phyloP scores from a whole-genome alignment of 495 filamentous ascomycete genomes.

The Daldinia decipiens region DNA sequence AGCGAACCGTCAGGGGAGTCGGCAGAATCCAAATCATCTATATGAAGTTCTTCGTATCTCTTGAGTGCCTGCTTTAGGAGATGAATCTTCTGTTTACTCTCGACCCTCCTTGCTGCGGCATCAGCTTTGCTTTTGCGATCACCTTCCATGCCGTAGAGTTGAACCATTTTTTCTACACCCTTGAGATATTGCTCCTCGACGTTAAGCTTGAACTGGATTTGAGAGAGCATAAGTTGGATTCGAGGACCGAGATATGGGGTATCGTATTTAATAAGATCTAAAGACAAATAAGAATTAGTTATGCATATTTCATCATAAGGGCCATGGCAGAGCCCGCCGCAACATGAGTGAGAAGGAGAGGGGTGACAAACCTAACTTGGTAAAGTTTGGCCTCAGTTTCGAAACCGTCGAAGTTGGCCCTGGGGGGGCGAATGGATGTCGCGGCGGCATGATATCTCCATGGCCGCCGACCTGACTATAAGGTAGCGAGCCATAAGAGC shows the following conservation, averaged over 20 bases:
- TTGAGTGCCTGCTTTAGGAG: constrained; percentile 94
- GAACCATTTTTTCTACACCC: constrained; percentile 99
- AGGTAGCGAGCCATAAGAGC: constrained; percentile 56
- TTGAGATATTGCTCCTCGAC: constrained; percentile 99
- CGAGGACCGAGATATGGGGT: constrained; percentile 94
- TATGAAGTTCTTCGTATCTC: constrained; percentile 96
- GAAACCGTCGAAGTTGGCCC: constrained; percentile 74
- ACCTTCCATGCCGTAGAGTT: constrained; percentile 97
- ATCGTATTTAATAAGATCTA: constrained; percentile 99
- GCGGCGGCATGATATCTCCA: constrained; percentile 82
- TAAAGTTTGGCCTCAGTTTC: constrained; percentile 86
- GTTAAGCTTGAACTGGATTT: constrained; percentile 98
- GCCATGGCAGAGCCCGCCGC: not conserved
- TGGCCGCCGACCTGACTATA: constrained; percentile 60
- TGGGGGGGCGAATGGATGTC: constrained; percentile 80
- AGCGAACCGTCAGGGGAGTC: constrained; percentile 83
- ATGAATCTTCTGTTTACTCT: constrained; percentile 98
- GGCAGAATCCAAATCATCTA: constrained; percentile 81
- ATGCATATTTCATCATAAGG: not conserved
- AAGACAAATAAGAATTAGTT: constrained; percentile 28
- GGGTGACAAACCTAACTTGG: constrained; percentile 83
- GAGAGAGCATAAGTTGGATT: constrained; percentile 98
- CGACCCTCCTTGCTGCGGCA: constrained; percentile 85
- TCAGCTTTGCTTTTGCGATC: constrained; percentile 94
- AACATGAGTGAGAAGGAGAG: not conserved